Conservation (phyloP, 164 flowering plant genomes). For the Sextonia rubra region DNA sequence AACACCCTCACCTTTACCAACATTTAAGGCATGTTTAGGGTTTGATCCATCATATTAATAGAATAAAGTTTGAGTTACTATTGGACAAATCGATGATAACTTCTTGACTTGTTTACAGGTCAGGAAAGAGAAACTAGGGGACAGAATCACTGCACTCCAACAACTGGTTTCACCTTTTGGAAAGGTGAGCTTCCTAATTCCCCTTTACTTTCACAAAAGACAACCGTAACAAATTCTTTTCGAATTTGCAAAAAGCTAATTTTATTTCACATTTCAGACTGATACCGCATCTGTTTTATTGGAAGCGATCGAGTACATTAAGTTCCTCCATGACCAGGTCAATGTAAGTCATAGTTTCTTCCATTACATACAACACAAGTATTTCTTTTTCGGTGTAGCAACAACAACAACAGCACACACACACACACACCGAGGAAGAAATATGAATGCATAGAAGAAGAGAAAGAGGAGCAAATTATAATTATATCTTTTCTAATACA, state of each 20-base stretch:
- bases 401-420: background rate
- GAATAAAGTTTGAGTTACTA: constrained; percentile 7
- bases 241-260: background rate
- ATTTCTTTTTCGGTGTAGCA: background rate
- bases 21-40: constrained; percentile 45
- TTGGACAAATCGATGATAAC: constrained; percentile 6
- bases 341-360: constrained; percentile 39
- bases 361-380: background rate
- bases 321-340: constrained; percentile 81
- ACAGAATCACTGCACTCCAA: constrained; percentile 99
- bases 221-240: background rate
- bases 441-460: background rate
- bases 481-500: constrained; percentile 1
- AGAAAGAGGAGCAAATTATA: background rate
- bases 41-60: background rate
- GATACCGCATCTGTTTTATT: constrained; percentile 72
- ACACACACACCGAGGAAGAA: background rate
- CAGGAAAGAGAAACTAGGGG: constrained; percentile 97
- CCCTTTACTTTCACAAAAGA: constrained; percentile 13
- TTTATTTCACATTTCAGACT: constrained; percentile 20
- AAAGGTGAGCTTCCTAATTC: constrained; percentile 49
- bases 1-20: constrained; percentile 63
- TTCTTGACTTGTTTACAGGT: constrained; percentile 39
- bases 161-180: constrained; percentile 99
- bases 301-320: constrained; percentile 81